A percentile compares a stretch with the other conserved stretches of the same genome.
Evolutionary conservation across 2,329 filamentous ascomycete genomes (phyloP).

Genomic region (Trichoderma atrobrunneum): DNA sequence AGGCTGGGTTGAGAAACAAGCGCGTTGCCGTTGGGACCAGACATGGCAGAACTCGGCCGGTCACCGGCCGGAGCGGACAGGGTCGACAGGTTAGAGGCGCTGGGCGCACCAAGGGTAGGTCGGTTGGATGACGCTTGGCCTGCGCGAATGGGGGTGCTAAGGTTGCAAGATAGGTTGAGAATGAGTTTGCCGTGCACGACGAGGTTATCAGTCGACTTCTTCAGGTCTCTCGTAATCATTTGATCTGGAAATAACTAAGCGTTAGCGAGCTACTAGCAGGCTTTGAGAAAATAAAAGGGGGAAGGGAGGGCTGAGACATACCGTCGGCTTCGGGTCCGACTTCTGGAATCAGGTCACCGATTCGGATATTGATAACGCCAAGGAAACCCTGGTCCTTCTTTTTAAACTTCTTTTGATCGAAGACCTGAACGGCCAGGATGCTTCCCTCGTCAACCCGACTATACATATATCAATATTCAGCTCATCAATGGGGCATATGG

Average conservation of each 20-base stretch:
- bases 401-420: conserved; percentile 99
- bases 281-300: background rate
- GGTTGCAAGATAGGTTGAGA: conserved; percentile 90
- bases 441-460: conserved; percentile 92
- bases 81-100: conserved; percentile 44
- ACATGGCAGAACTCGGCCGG: conserved; percentile 53
- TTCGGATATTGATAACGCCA: conserved; percentile 93
- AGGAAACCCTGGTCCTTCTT: conserved; percentile 99
- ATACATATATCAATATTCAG: conserved; percentile 22
- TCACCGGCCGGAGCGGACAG: conserved; percentile 43
- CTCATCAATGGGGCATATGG: background rate
- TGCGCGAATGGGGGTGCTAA: conserved; percentile 65
- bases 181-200: conserved; percentile 98
- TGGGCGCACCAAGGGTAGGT: conserved; percentile 44
- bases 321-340: conserved; percentile 86
- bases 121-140: conserved; percentile 44
- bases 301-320: conserved; percentile 44
- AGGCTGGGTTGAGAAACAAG: conserved; percentile 41
- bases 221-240: conserved; percentile 95
- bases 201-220: conserved; percentile 96
- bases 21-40: conserved; percentile 45
- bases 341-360: conserved; percentile 86
- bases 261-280: conserved; percentile 20
- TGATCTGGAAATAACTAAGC: conserved; percentile 62
- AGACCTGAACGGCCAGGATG: conserved; percentile 96